Base-by-base conservation (phyloP, 208 protist species). In the Trypanosoma mega region DNA sequence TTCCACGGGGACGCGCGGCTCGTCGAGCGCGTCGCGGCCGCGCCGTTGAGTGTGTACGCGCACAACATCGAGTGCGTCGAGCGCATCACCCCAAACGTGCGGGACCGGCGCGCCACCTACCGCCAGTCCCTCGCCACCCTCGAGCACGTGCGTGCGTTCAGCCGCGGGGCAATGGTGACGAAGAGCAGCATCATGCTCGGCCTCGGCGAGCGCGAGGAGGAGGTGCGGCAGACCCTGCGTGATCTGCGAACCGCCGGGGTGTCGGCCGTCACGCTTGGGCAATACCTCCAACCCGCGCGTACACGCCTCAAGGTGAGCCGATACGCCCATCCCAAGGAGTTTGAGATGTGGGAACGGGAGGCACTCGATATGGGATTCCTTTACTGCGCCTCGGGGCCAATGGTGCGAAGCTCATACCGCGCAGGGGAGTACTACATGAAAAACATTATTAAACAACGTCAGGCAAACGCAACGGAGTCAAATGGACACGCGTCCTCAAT, bases 161-260 rank as follows among this genome's bases (percentile, higher is more conserved):
- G 80, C 18, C 68, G 87, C 23, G 85, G 80, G 1, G 57, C 66
- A 24, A 62, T 99, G 64, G 75, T 99, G 18, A 99, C 97, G 0
- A 99, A 99, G 80, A 97, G 92, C 36, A 98, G 92, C 55, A 98
- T 99, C 65, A 99, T 99, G 98, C 86, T 99, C 2, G 98, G 98
- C 20, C 75, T 98, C 11, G 98, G 98, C 41, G 98, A 99, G 76
- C 80, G 77, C 53, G 95, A 98, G 47, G 86, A 93, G 21, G 97
- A 99, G 68, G 84, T 99, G 5, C 69, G 90, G 37, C 96, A 98
- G 63, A 97, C 97, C 1, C 86, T 99, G 68, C 78, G 90, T 23
- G 96, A 98, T 54, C 72, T 98, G 46, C 83, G 94, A 30, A 87
- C 56, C 18, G 91, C 82, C 24, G 96, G 92, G 39, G 96, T 98